phyloP scores from a whole-genome alignment of 352 stramenopile species.

The Globisporangium mamillatum region DNA sequence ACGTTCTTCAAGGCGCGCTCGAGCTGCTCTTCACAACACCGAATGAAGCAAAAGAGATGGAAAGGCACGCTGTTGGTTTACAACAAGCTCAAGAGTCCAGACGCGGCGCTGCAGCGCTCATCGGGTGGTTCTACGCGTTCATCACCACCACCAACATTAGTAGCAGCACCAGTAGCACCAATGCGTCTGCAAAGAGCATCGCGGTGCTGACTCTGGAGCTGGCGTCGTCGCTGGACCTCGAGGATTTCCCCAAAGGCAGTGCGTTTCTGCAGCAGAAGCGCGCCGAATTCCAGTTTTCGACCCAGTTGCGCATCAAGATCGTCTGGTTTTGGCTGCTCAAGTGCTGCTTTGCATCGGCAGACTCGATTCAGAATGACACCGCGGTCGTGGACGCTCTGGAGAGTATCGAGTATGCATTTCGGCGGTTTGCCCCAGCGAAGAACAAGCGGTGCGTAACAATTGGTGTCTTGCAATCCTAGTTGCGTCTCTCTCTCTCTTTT shows the following conservation, averaged over 20 bases:
- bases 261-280: slow-evolving; percentile 47
- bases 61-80: not conserved
- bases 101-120: slow-evolving; percentile 23
- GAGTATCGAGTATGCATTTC: slow-evolving; percentile 60
- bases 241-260: slow-evolving; percentile 20
- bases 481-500: not conserved
- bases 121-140: slow-evolving; percentile 54
- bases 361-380: slow-evolving; percentile 5
- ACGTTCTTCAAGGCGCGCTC: slow-evolving; percentile 23
- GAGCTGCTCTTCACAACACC: slow-evolving; percentile 15
- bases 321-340: slow-evolving; percentile 67
- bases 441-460: slow-evolving; percentile 29
- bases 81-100: not conserved
- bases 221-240: slow-evolving; percentile 20
- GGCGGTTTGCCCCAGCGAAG: slow-evolving; percentile 40
- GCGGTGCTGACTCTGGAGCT: slow-evolving; percentile 21
- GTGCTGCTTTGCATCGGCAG: not conserved
- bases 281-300: slow-evolving; percentile 27
- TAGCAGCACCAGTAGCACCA: not conserved
- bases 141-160: not conserved
- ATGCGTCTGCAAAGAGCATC: slow-evolving; percentile 19
- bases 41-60: not conserved
- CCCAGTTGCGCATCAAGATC: slow-evolving; percentile 37
- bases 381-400: slow-evolving; percentile 33
- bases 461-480: not conserved